Conservation (phyloP, 2,329 filamentous ascomycete species). For the Fusarium neocosmosporiellum region DNA sequence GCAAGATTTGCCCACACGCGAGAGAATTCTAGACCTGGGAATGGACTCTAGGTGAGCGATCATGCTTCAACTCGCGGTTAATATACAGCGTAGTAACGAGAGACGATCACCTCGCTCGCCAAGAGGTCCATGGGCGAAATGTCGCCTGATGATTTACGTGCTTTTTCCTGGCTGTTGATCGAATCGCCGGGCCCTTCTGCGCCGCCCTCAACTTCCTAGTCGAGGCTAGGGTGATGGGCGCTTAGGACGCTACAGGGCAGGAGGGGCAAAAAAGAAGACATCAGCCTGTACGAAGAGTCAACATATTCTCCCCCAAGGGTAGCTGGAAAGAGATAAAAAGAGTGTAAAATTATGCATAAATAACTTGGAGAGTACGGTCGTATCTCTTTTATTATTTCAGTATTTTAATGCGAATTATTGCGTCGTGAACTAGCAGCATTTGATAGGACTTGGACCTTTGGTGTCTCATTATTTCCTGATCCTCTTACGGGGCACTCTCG, state of each 20-base stretch:
- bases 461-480: not conserved
- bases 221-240: slow-evolving; percentile 1
- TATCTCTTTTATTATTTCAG: not conserved
- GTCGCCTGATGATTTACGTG: slow-evolving; percentile 37
- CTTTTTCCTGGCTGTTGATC: not conserved
- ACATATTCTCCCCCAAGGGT: not conserved
- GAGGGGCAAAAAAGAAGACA: not conserved
- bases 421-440: not conserved
- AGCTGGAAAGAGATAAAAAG: not conserved
- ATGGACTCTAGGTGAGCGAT: not conserved
- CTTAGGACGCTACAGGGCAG: slow-evolving; percentile 8
- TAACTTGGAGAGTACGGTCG: not conserved
- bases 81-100: not conserved
- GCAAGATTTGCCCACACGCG: not conserved
- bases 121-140: slow-evolving; percentile 20
- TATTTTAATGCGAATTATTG: not conserved
- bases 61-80: not conserved
- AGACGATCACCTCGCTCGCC: slow-evolving; percentile 27
- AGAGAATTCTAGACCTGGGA: slow-evolving; percentile 14
- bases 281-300: not conserved
- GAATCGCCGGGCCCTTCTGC: not conserved
- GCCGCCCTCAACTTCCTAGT: slow-evolving; percentile 1
- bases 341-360: not conserved
- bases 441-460: not conserved
- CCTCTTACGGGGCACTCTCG: not conserved